Conservation (phyloP, 2,329 filamentous ascomycete species). For the Aureobasidium mangrovei region DNA sequence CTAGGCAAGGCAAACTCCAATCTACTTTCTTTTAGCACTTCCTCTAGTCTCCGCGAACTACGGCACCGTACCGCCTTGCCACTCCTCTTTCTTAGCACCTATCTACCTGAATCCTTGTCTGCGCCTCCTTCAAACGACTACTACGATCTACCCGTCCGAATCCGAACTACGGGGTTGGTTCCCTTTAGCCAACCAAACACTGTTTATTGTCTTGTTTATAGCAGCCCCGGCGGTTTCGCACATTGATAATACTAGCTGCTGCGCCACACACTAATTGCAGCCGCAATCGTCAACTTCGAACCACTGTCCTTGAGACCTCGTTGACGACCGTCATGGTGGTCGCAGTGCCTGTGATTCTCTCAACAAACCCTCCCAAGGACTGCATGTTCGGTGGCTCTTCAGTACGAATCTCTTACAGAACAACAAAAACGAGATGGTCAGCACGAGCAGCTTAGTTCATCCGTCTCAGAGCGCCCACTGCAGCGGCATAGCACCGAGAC, state of each 20-base stretch:
- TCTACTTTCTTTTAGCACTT: constrained; percentile 11
- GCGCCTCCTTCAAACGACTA: neutral
- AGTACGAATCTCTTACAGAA: too few relatives aligned
- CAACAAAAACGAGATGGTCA: too few relatives aligned
- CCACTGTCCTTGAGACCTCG: neutral
- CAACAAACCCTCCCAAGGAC: neutral
- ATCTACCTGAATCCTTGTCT: neutral
- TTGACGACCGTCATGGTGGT: neutral
- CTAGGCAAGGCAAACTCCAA: constrained; percentile 11
- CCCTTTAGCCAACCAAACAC: constrained; percentile 3
- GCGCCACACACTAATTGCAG: constrained; percentile 5
- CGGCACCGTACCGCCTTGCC: constrained; percentile 2
- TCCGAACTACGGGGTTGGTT: constrained; percentile 4
- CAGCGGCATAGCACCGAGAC: neutral
- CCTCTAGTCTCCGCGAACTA: constrained; percentile 6
- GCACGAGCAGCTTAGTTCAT: too few relatives aligned
- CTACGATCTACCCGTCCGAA: constrained; percentile 3
- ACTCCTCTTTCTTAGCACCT: neutral
- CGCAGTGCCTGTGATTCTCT: neutral
- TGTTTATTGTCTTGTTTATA: constrained; percentile 4
- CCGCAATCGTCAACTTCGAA: neutral
- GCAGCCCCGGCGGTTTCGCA: neutral
- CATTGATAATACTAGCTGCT: neutral
- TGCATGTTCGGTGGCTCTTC: too few relatives aligned
- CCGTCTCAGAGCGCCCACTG: too few relatives aligned